Evolutionary conservation across 1,139 yeast genomes (phyloP).

Genomic region (Pneumocystis sp.): DNA sequence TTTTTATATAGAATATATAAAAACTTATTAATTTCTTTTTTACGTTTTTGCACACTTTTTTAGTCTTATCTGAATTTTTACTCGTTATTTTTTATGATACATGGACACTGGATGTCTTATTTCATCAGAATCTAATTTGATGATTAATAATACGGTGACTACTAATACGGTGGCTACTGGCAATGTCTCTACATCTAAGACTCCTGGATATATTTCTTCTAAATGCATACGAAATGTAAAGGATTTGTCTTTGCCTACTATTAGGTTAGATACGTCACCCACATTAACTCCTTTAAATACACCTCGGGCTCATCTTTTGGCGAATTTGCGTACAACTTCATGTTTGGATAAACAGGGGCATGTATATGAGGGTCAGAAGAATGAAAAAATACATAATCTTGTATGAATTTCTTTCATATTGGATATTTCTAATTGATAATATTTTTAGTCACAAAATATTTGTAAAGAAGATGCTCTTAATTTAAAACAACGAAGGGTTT

Average conservation of each 20-base stretch:
- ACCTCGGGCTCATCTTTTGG: background rate
- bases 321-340: background rate
- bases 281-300: background rate
- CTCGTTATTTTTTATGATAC: background rate
- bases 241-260: background rate
- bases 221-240: background rate
- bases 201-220: background rate
- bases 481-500: background rate
- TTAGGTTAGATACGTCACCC: background rate
- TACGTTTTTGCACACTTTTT: background rate
- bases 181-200: background rate
- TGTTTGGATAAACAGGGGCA: background rate
- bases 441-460: background rate
- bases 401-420: background rate
- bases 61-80: background rate
- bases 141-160: background rate
- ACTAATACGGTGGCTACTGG: background rate
- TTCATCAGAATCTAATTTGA: background rate
- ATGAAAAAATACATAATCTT: background rate
- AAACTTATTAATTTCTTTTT: background rate
- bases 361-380: background rate
- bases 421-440: background rate
- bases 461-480: background rate
- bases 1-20: background rate
- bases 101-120: constrained; percentile 1